Base-by-base conservation (phyloP, 805 yeast species). In the Candida broadrunensis region DNA sequence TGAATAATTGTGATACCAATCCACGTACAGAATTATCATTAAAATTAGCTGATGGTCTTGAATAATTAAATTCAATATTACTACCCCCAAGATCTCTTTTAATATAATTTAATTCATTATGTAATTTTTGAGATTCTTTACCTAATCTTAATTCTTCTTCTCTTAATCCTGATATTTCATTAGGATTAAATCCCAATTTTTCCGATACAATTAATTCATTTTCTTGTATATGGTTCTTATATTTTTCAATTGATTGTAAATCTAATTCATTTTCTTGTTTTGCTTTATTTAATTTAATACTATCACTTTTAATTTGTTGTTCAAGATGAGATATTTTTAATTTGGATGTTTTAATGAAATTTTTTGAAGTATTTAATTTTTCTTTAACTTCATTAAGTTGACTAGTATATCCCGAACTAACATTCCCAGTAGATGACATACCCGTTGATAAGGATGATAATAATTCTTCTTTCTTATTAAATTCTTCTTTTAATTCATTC, bases 381-480 rank as follows among this genome's bases (percentile, higher is more conserved):
- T 73, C 73, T 49, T 83, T 83, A 7, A 79, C 80, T 35, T 78
- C 80, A 42, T 78, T 77, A 32, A 89, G 62, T 51, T 88, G 96
- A 2, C 82, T 74, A 46, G 73, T 65, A 60, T 87, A 90, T 7
- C 97, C 97, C 25, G 85, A 82, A 51, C 82, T 84, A 0, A 81
- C 73, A 26, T 69, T 72, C 40, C 95, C 96, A 44, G 78, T 81
- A 0, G 95, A 78, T 0, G 96, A 85, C n/a, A 90, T 81, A 52
- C 97, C 97, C 0, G 96, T 88, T 0, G 89, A 81, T 31, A 90
- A 69, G 0, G 95, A 83, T 0, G 93, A 85, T 8, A 88, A 63
- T 9, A 90, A 70, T 46, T 90, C 97, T 51, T 87, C 91, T 50
- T 85, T 87, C 44, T 70, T 73, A 25, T 70, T 66, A 35, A 75